Percentiles rank a stretch among this genome's conserved stretches.
phyloP scores from a whole-genome alignment of 106 monocot species.

The Agapanthus africanus region DNA sequence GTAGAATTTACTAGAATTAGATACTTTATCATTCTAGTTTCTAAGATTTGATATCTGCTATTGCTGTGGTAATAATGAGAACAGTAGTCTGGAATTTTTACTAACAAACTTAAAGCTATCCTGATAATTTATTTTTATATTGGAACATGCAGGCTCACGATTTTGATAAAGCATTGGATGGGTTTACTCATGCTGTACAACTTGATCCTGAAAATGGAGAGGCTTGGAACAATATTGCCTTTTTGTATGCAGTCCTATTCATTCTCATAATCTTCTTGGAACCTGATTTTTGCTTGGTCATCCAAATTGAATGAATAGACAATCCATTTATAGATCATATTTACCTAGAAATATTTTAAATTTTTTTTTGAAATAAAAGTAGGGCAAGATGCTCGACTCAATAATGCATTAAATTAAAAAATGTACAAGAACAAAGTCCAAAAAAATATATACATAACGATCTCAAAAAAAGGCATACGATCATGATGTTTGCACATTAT shows the following conservation, averaged over 20 bases:
- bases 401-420: too few species aligned
- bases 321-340: background rate
- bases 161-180: conserved; percentile 86
- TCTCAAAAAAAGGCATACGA: too few species aligned
- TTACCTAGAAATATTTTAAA: background rate
- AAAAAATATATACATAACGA: too few species aligned
- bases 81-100: too few species aligned
- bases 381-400: too few species aligned
- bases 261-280: background rate
- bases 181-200: conserved; percentile 90
- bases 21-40: background rate
- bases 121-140: too few species aligned
- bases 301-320: background rate
- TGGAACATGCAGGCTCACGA: conserved; percentile 80
- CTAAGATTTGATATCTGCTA: too few species aligned
- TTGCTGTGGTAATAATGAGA: too few species aligned
- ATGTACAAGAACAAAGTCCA: too few species aligned
- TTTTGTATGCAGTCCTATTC: conserved; percentile 46
- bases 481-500: too few species aligned
- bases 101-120: too few species aligned
- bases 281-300: background rate
- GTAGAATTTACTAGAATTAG: too few species aligned
- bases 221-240: conserved; percentile 98
- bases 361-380: conserved; percentile 1
- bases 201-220: conserved; percentile 98